Conservation (phyloP, 495 filamentous ascomycete genomes). For the Penicillium robsamsonii region DNA sequence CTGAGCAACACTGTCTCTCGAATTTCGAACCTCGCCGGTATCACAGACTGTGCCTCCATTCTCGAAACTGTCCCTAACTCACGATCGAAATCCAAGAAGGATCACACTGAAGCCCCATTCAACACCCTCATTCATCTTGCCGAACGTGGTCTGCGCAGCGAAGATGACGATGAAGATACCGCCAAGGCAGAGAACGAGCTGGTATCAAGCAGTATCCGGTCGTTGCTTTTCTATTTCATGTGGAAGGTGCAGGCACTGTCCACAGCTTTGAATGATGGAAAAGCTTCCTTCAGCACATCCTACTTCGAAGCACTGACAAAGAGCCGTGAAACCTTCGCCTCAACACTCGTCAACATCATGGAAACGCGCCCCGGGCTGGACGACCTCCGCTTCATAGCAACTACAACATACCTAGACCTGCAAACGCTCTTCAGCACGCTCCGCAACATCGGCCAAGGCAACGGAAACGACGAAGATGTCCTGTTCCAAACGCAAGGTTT, state of each 20-base stretch:
- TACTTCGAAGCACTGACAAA: conserved; percentile 47
- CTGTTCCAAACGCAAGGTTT: conserved; percentile 56
- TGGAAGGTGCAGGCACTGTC: conserved; percentile 70
- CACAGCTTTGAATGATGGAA: conserved; percentile 37
- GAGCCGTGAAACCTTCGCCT: conserved; percentile 51
- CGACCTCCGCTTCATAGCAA: conserved; percentile 70
- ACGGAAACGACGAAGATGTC: conserved; percentile 48
- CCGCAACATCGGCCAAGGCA: conserved; percentile 43
- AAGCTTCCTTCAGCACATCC: conserved; percentile 50
- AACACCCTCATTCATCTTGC: conserved; percentile 66
- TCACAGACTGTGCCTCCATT: conserved; percentile 69
- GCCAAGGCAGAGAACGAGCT: conserved; percentile 73
- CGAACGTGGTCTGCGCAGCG: conserved; percentile 58
- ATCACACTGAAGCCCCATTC: conserved; percentile 51
- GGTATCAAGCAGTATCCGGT: conserved; percentile 66
- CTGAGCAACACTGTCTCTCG: conserved; percentile 79
- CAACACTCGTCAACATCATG: conserved; percentile 64
- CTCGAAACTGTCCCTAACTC: conserved; percentile 58
- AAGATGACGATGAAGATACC: conserved; percentile 59
- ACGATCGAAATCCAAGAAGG: conserved; percentile 50
- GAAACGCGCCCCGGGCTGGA: conserved; percentile 58
- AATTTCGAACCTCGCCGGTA: conserved; percentile 76
- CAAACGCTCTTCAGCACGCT: conserved; percentile 77
- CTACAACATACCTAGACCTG: conserved; percentile 73
- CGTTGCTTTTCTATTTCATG: conserved; percentile 85